Evolutionary conservation across 2,329 filamentous ascomycete species (phyloP).

Genomic region (Pyrenophora graminea): DNA sequence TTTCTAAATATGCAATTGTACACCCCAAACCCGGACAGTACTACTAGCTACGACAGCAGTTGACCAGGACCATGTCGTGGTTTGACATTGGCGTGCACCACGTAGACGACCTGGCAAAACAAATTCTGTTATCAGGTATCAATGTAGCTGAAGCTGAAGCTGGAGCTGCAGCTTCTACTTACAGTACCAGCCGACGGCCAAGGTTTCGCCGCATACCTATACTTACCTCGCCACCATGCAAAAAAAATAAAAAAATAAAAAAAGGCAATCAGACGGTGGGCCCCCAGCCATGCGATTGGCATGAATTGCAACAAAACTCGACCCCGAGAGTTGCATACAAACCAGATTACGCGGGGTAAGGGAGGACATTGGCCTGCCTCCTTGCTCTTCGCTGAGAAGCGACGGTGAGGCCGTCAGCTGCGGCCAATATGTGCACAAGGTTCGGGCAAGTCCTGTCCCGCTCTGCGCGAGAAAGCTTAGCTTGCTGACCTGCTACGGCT

Average conservation of each 20-base stretch:
- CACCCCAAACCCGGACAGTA: not conserved
- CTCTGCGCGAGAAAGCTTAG: conserved; percentile 7
- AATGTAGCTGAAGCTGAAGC: conserved; percentile 3
- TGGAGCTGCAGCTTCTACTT: not conserved
- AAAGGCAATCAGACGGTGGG: conserved; percentile 34
- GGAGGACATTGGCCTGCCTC: too few species aligned
- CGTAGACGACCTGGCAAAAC: not conserved
- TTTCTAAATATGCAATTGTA: not conserved
- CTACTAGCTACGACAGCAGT: too few species aligned
- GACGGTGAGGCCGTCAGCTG: conserved; percentile 10
- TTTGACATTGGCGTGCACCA: too few species aligned
- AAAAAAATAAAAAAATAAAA: not conserved
- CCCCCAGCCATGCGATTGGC: not conserved
- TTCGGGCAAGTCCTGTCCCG: not conserved
- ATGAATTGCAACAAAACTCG: too few species aligned
- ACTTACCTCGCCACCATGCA: conserved; percentile 5
- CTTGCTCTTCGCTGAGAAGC: conserved; percentile 2
- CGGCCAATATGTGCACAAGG: conserved; percentile 2
- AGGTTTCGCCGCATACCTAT: conserved; percentile 4
- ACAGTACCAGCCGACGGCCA: conserved; percentile 7
- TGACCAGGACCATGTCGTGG: too few species aligned
- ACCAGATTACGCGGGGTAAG: not conserved
- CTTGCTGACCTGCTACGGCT: not conserved
- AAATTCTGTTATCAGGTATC: not conserved
- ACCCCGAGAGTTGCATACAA: too few species aligned